These are phyloP conservation scores for Rhizopogon vesiculosus DNA, from an alignment of 768 basidiomycete species.

Conservation along the genomic window DNA sequence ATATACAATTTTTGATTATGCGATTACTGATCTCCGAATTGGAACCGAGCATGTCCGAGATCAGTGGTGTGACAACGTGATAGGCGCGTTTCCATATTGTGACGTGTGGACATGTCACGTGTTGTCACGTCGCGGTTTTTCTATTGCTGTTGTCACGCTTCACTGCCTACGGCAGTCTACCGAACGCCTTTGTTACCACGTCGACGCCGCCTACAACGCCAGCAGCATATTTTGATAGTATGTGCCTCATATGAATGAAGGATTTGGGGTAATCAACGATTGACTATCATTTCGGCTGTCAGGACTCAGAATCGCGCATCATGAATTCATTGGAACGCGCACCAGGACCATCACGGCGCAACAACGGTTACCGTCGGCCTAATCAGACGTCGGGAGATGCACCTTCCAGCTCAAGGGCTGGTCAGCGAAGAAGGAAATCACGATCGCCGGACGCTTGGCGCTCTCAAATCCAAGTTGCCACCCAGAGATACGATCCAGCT, in stretches of 20 bases:
- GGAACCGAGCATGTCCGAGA: too few relatives aligned
- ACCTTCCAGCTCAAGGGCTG: conserved; percentile 7
- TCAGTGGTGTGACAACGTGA: too few relatives aligned
- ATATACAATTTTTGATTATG: not conserved
- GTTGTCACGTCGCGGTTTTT: not conserved
- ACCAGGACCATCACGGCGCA: conserved; percentile 17
- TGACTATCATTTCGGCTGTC: not conserved
- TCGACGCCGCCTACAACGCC: not conserved
- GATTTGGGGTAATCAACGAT: not conserved
- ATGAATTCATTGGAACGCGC: conserved; percentile 13
- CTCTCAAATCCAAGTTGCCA: conserved; percentile 11
- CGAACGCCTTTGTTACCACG: not conserved
- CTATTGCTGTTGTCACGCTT: not conserved
- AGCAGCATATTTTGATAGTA: not conserved
- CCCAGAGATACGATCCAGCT: conserved; percentile 16
- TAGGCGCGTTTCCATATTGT: too few relatives aligned
- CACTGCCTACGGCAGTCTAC: too few relatives aligned
- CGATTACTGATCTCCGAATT: not conserved
- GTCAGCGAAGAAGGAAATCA: conserved; percentile 28
- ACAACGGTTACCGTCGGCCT: conserved; percentile 20
- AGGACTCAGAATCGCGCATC: not conserved
- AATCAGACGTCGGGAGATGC: not conserved
- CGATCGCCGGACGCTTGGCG: conserved; percentile 28
- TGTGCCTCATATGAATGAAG: not conserved
- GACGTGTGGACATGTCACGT: too few relatives aligned